Base-by-base conservation (phyloP, 2,329 filamentous ascomycete genomes). In the Teratosphaeria gauchensis region DNA sequence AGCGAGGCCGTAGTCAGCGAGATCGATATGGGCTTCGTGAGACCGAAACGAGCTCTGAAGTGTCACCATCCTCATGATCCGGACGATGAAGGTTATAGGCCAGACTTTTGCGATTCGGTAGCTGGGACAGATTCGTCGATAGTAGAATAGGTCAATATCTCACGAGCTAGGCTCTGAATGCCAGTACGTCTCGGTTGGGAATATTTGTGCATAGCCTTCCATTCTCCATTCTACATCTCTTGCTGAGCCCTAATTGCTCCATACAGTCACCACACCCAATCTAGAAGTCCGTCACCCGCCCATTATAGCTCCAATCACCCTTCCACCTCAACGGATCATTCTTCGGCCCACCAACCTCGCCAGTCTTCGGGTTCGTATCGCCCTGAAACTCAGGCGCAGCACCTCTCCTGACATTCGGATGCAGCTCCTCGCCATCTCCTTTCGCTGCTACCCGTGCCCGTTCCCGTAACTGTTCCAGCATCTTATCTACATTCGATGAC, bases 271-370 rank as follows among this genome's bases (percentile, higher is more conserved):
- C 5, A 14, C 35, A 42, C 14, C 12, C 9, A 1, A 16, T 5
- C 38, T 55, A 84, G 61, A 99, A 99, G 75, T 99, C 94, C 28
- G 92, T 97, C 57, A 95, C 92, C 63, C 92, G 80, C 53, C 94
- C 94, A 74, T 96, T 96, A 74, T 89, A 99, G 73, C 90, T 96
- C 88, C 92, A 99, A 72, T 89, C 86, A 0, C 89, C 86, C 0
- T 68, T 72, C 92, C 92, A 96, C 67, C 92, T 78, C 71, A 97
- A 71, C 56, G 94, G 94, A 75, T 99, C 92, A 71, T 95, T 97
- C 84, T 97, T 99, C 5, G 94, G 94, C 0, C 94, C 94, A 5
- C 94, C 94, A 11, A 96, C 84, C 80, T 99, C 94, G 28, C 94
- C 94, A 1, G 94, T 99, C 79, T 87, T 88, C 2, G 94, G 94